Percentiles rank a stretch among this genome's conserved stretches.
phyloP scores from a whole-genome alignment of 148 eudicot species.

The Fagopyrum tataricum region DNA sequence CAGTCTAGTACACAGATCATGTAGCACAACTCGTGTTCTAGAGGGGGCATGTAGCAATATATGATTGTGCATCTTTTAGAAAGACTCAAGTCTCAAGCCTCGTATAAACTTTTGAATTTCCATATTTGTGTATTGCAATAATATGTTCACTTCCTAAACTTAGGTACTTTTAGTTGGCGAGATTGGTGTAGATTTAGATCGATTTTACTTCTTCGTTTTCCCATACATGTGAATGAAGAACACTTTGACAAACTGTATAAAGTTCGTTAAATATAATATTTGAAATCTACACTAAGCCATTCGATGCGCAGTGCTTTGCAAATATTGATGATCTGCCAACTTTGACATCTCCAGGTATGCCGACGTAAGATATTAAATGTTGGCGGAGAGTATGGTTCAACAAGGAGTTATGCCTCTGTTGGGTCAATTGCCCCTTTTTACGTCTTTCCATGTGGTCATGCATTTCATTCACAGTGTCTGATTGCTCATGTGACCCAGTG shows the following conservation, averaged over 20 bases:
- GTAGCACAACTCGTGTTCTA: background rate
- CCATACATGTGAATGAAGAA: background rate
- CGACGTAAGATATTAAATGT: slow-evolving; percentile 57
- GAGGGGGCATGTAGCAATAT: background rate
- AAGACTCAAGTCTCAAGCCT: background rate
- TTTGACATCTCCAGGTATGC: slow-evolving; percentile 56
- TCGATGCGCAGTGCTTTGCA: background rate
- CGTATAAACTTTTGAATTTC: background rate
- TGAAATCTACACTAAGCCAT: background rate
- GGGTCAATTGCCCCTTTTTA: slow-evolving; percentile 98
- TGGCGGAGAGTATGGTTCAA: slow-evolving; percentile 55
- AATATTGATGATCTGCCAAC: background rate
- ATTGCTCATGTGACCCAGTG: slow-evolving; percentile 90
- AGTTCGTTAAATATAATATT: background rate
- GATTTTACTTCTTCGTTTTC: background rate
- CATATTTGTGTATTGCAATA: too few species aligned
- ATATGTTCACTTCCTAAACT: background rate
- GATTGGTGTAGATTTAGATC: background rate
- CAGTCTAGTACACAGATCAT: background rate
- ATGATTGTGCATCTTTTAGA: background rate
- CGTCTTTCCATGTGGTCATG: slow-evolving; percentile 95
- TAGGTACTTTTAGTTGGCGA: background rate
- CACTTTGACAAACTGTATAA: background rate
- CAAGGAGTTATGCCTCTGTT: slow-evolving; percentile 70
- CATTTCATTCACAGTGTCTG: slow-evolving; percentile 87